These are phyloP conservation scores for Pseudocercospora pini-densiflorae DNA, from an alignment of 2,329 filamentous ascomycete species.

Conservation along the genomic window DNA sequence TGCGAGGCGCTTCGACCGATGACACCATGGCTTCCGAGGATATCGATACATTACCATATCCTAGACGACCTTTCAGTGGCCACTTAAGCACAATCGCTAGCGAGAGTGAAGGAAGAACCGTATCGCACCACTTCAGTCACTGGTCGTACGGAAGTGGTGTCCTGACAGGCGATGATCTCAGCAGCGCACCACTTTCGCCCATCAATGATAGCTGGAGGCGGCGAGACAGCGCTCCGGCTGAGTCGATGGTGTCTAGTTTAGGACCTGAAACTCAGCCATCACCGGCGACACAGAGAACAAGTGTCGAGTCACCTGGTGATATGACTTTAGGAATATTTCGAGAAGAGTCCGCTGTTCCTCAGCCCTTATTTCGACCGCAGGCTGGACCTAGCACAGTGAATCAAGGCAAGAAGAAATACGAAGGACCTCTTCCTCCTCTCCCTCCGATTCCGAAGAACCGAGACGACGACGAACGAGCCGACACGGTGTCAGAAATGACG, in stretches of 20 bases:
- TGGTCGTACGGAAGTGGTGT: slow-evolving; percentile 41
- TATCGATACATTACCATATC: slow-evolving; percentile 37
- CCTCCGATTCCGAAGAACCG: slow-evolving; percentile 36
- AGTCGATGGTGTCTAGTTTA: slow-evolving; percentile 28
- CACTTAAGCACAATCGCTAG: slow-evolving; percentile 44
- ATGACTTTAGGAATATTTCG: slow-evolving; percentile 39
- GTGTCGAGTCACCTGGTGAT: slow-evolving; percentile 33
- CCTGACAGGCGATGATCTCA: slow-evolving; percentile 37
- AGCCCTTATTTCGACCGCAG: slow-evolving; percentile 38
- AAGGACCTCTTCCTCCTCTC: slow-evolving; percentile 36
- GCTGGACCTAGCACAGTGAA: slow-evolving; percentile 10
- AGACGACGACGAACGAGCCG: slow-evolving; percentile 39
- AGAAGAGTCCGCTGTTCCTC: slow-evolving; percentile 40
- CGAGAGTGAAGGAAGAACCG: slow-evolving; percentile 37
- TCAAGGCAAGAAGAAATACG: slow-evolving; percentile 29
- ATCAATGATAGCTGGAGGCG: slow-evolving; percentile 21
- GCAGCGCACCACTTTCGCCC: slow-evolving; percentile 33
- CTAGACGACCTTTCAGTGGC: slow-evolving; percentile 37
- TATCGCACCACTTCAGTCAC: slow-evolving; percentile 38
- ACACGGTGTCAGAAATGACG: slow-evolving; percentile 42
- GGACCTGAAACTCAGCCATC: slow-evolving; percentile 17
- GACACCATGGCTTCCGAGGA: slow-evolving; percentile 35
- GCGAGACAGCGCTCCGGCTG: slow-evolving; percentile 32
- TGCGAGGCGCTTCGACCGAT: slow-evolving; percentile 11
- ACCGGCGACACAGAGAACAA: slow-evolving; percentile 20